Conservation (phyloP, 192 early-diverging fungal genomes). For the Coemansia asiatica region DNA sequence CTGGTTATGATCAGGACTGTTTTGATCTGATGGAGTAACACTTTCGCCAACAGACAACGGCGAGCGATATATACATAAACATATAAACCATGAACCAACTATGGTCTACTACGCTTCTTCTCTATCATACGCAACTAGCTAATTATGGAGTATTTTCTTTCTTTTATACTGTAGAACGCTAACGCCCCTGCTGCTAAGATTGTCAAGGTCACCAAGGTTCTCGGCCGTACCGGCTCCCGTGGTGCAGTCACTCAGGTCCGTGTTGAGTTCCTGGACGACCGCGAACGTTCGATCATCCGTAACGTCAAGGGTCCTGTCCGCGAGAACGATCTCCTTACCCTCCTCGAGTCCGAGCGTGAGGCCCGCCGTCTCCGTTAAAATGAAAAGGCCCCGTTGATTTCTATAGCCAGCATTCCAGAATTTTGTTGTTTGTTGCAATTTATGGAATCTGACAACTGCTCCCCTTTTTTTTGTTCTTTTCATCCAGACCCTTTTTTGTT, state of each 20-base stretch:
- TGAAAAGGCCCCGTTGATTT: constrained; percentile 5
- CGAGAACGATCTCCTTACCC: constrained; percentile 93
- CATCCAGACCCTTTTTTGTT: neutral
- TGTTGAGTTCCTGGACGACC: constrained; percentile 98
- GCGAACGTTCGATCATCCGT: constrained; percentile 95
- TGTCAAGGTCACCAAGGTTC: constrained; percentile 93
- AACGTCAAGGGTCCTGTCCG: constrained; percentile 99
- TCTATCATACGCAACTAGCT: too few species aligned
- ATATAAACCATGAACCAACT: too few species aligned
- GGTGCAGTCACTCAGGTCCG: constrained; percentile 99
- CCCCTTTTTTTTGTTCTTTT: constrained; percentile 6
- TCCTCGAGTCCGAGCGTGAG: constrained; percentile 99
- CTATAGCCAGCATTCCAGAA: neutral
- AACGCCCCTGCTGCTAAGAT: constrained; percentile 68
- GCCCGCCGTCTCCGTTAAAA: constrained; percentile 96
- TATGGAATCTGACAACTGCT: neutral
- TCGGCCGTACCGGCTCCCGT: constrained; percentile 99
- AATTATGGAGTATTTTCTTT: neutral
- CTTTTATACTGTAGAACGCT: constrained; percentile 34
- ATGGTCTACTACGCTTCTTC: too few species aligned
- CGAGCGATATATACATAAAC: too few species aligned
- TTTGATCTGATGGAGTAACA: too few species aligned
- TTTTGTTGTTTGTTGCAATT: neutral
- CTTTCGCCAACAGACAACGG: too few species aligned
- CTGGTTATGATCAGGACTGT: too few species aligned